Base-by-base conservation (phyloP, 2,329 filamentous ascomycete genomes). In the Pyricularia sp. region DNA sequence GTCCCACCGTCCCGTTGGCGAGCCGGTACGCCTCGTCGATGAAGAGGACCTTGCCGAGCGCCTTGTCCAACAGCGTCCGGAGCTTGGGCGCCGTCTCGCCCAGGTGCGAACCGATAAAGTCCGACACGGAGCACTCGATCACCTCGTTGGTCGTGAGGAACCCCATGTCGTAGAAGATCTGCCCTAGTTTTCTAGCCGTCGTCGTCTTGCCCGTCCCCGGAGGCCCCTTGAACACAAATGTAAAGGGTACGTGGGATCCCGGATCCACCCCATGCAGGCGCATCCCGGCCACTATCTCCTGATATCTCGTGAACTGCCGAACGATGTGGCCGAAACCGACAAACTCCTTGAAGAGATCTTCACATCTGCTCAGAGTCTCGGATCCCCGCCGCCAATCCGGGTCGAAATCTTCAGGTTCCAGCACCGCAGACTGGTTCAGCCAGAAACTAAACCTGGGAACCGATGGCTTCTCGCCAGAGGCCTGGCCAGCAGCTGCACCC, bases 101-200 rank as follows among this genome's bases (percentile, higher is more conserved):
- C 0, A 90, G 67, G 24, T 85, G 91, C 66, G 88, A 77, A 0
- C 84, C 89, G 0, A 93, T 79, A 0, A 93, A 72, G 40, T 92
- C 88, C 0, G 84, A 84, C 0, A 87, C 86, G 0, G 89, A 91
- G 66, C 76, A 78, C 68, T 84, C 80, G 1, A 82, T 72, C 0
- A 91, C 86, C 33, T 87, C 82, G 0, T 78, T 79, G 0, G 78
- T 78, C 0, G 82, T 75, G 0, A 93, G 75, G 33, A 92, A 83
- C 0, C 88, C 88, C 79, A 91, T 84, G 68, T 92, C 86, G 70
- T 89, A 92, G 70, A 84, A 93, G 0, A 93, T 78, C 67, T 90
- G 83, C 2, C 88, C 89, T 81, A 93, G 89, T 67, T 87, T 88
- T 16, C 81, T 77, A 0, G 90, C 90, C 0, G 79, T 90, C 0